Evolutionary conservation across 148 eudicot genomes (phyloP), one percentile per base, ranked within the genome.

Genomic region (Spergularia bocconei): DNA sequence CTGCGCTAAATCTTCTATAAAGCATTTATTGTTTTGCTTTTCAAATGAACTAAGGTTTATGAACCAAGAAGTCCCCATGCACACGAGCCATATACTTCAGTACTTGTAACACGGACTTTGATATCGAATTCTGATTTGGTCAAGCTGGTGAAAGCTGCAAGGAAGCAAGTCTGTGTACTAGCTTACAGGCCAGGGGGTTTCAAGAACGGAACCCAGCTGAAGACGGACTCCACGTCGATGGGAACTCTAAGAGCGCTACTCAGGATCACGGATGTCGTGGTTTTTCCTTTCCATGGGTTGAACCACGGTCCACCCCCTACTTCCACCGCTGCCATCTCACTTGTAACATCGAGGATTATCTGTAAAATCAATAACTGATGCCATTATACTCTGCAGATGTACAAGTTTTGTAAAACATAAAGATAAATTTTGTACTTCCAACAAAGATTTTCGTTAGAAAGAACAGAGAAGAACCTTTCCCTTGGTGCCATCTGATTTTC

Each of bases 301-400:
- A 84, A 89, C 98, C 98, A 93, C 33, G 98, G 98, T 51, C 98
- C 98, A 36, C 98, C 98, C 13, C 98, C 98, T 25, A 91, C 85
- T 85, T 93, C 97, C 20, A 89, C 80, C 0, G 91, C 97, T 59
- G 98, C 94, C 98, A 91, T 89, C 76, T 89, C 85, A 81, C 98
- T 93, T 44, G 91, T 86, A 39, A 87, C 92, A 61, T 93, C 98
- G 87, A 91, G 81, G 60, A 93, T 87, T 36, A 84, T 82, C 98
- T 93, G 39, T 52, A 77, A 71, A 78, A 69, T 29, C n/a, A 8
- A 10, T 73, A 16, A 63, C 61, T 33, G 10, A 47, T 36, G 16
- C n/a, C 17, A 53, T 44, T 44, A 44, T 44, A 44, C 48, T 44
- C 48, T 44, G 7, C 48, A 44, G 9, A 44, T 44, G 48, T 5